Evolutionary conservation across 768 basidiomycete genomes (phyloP), one percentile per base, ranked within the genome.

Genomic region (Xerocomellus intermedius): DNA sequence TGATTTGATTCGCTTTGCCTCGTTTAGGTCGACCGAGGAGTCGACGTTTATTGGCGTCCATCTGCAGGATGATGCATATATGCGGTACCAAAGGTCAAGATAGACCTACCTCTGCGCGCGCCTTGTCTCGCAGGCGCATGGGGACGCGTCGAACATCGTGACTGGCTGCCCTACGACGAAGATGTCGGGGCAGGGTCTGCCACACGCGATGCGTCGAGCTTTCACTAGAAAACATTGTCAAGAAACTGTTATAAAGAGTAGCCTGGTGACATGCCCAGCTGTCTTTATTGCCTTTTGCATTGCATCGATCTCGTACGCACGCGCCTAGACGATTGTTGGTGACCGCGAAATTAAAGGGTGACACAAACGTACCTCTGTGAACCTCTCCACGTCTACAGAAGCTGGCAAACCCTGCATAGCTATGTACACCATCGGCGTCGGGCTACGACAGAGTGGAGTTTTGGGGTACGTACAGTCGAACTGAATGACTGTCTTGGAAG

Each of bases 61-160:
- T 86, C 84, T 85, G 54, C 5, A 55, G 54, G 6, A 38, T 56
- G 59, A 56, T 78, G 77, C 44, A 71, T 74, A 55, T 73, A 39
- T 56, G 38, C 19, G 22, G 33, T 30, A 21, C 30, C 16, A 30
- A 24, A 9, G 7, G n/a, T 42, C 22, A 37, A 8, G 19, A 41
- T 19, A 22, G 30, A 64, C 74, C 52, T 63, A 93, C 95, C 81
- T 98, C 96, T 28, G 84, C 78, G 19, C 78, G 79, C 4, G 96
- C 95, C 67, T 89, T 90, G 43, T 83, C 84, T 50, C 95, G 81
- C 30, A 98, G 76, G 17, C 89, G 80, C n/a, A 82, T 69, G 2
- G 96, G 96, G 30, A 99, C 91, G 12, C 95, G 84, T 5, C 93
- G 86, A 22, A 94, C 86, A 70, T 98, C 89, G 70, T 98, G 96